Conservation (phyloP, 768 basidiomycete species). For the Boletus subcaerulescens region DNA sequence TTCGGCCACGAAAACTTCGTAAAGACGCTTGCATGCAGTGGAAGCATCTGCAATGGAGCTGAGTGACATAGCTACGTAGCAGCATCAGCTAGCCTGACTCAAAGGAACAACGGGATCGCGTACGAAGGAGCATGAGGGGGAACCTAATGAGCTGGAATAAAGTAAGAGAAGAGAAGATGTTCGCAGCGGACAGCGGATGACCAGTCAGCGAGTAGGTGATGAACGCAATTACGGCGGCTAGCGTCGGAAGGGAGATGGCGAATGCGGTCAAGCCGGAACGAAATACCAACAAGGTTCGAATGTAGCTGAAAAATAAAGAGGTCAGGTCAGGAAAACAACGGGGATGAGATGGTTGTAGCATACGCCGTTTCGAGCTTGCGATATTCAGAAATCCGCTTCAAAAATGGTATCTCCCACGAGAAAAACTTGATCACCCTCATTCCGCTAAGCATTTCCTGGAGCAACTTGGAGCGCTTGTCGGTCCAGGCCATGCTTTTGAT, state of each 20-base stretch:
- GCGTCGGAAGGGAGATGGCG: slow-evolving; percentile 65
- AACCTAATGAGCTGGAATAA: slow-evolving; percentile 81
- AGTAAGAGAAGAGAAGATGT: slow-evolving; percentile 81
- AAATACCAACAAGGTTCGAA: slow-evolving; percentile 63
- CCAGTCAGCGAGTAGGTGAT: slow-evolving; percentile 75
- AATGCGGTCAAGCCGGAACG: slow-evolving; percentile 68
- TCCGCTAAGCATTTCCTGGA: slow-evolving; percentile 85
- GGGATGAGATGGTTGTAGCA: slow-evolving; percentile 1
- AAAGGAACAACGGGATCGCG: slow-evolving; percentile 9
- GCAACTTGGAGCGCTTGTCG: slow-evolving; percentile 83
- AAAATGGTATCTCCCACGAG: slow-evolving; percentile 82
- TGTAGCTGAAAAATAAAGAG: slow-evolving; percentile 40
- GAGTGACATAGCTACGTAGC: slow-evolving; percentile 56
- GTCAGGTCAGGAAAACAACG: not conserved
- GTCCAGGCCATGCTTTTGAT: slow-evolving; percentile 83
- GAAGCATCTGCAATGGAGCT: slow-evolving; percentile 81
- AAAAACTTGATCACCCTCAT: slow-evolving; percentile 95
- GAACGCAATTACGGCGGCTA: slow-evolving; percentile 77
- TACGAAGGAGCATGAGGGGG: slow-evolving; percentile 72
- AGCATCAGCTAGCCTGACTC: slow-evolving; percentile 6
- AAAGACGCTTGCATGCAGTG: slow-evolving; percentile 75
- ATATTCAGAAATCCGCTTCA: slow-evolving; percentile 67
- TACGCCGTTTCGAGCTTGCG: slow-evolving; percentile 70
- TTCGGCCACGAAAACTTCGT: slow-evolving; percentile 84
- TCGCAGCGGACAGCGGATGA: slow-evolving; percentile 63